Conservation (phyloP, 2,329 filamentous ascomycete genomes). For the Peltaster fructicola region DNA sequence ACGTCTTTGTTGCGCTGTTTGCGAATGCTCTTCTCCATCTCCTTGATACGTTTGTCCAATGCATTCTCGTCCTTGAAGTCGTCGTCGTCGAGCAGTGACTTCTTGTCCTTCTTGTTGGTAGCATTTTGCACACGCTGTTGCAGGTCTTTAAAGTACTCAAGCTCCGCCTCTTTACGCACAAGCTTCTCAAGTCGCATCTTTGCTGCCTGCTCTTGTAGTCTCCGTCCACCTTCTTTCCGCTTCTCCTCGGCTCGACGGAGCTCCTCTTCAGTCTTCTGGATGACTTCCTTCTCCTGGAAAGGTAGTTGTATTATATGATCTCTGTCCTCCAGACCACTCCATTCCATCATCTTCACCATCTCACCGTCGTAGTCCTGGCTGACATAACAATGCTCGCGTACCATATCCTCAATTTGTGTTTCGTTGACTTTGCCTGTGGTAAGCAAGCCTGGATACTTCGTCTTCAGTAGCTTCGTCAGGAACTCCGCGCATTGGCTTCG, state of each 20-base stretch:
- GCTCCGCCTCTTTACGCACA: constrained; percentile 85
- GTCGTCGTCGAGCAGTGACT: constrained; percentile 59
- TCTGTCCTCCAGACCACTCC: constrained; percentile 78
- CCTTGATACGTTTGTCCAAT: constrained; percentile 67
- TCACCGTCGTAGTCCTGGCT: constrained; percentile 71
- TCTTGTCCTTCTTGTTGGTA: constrained; percentile 79
- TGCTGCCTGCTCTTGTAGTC: constrained; percentile 86
- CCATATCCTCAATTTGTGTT: constrained; percentile 72
- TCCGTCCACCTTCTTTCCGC: constrained; percentile 80
- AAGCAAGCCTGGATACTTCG: constrained; percentile 84
- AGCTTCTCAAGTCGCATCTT: constrained; percentile 94
- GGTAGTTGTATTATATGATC: constrained; percentile 85
- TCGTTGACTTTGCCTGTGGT: constrained; percentile 50
- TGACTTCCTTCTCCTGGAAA: constrained; percentile 73
- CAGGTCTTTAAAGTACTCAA: constrained; percentile 82
- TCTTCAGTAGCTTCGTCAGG: constrained; percentile 66
- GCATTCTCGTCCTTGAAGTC: constrained; percentile 81
- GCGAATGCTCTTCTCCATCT: constrained; percentile 77
- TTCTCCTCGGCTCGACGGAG: constrained; percentile 78
- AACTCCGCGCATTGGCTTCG: constrained; percentile 82
- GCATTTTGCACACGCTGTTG: constrained; percentile 49
- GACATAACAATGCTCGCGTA: constrained; percentile 78
- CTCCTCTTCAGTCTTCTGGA: constrained; percentile 90
- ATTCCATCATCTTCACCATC: constrained; percentile 61
- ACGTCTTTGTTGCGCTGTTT: constrained; percentile 88